Conservation (phyloP, 2,329 filamentous ascomycete species). For the Colletotrichum tabaci region DNA sequence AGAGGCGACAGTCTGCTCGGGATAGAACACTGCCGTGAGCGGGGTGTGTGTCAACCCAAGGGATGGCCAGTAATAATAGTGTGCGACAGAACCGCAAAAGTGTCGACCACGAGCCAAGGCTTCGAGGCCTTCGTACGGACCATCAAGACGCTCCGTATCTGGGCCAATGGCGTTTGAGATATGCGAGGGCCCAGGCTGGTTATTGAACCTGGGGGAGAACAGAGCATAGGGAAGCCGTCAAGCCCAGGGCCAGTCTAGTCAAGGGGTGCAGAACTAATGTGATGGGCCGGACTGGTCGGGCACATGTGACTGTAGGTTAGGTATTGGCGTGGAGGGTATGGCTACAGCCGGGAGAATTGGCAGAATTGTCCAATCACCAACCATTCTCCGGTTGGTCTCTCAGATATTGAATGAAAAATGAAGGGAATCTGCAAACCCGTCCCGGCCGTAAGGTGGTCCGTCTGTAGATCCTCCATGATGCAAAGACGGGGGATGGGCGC, state of each 20-base stretch:
- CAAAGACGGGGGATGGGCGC: constrained; percentile 30
- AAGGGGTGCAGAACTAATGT: constrained; percentile 7
- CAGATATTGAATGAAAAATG: constrained; percentile 15
- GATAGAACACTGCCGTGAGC: not conserved
- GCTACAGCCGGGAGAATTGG: not conserved
- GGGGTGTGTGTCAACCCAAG: constrained; percentile 27
- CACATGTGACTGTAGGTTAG: not conserved
- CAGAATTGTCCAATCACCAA: not conserved
- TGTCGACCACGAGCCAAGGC: constrained; percentile 20
- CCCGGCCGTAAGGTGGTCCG: constrained; percentile 31
- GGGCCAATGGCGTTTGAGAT: constrained; percentile 15
- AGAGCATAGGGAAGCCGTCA: not conserved
- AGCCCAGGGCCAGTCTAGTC: not conserved
- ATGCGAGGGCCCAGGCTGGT: not conserved
- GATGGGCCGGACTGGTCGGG: not conserved
- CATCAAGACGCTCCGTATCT: constrained; percentile 10
- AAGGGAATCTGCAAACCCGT: constrained; percentile 13
- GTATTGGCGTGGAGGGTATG: not conserved
- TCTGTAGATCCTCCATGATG: constrained; percentile 32
- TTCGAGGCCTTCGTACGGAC: constrained; percentile 9
- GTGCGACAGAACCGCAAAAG: constrained; percentile 23
- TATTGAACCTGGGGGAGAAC: constrained; percentile 10
- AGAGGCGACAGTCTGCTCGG: constrained; percentile 15
- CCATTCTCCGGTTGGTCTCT: not conserved
- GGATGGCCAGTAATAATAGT: constrained; percentile 22